These are phyloP conservation scores for Nephelium lappaceum DNA, from an alignment of 345 rosid genomes.

Conservation along the genomic window DNA sequence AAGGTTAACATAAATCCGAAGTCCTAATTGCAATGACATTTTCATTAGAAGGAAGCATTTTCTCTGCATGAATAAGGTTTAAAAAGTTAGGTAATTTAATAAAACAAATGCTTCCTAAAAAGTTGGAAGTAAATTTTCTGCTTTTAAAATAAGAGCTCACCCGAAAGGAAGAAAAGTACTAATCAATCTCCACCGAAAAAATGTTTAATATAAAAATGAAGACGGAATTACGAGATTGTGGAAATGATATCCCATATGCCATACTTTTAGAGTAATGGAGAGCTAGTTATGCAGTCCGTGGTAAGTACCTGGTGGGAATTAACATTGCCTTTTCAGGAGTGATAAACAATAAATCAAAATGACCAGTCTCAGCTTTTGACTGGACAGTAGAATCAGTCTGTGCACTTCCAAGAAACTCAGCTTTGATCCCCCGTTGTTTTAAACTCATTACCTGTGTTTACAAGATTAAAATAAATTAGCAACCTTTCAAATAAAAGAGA, in stretches of 20 bases:
- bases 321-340: conserved; percentile 53
- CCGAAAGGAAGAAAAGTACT: background rate
- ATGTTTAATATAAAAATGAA: background rate
- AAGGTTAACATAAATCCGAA: background rate
- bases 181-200: background rate
- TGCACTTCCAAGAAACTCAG: conserved; percentile 50
- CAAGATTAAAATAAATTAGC: background rate
- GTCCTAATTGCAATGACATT: background rate
- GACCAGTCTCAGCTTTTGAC: conserved; percentile 40
- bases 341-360: conserved; percentile 41
- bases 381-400: conserved; percentile 45
- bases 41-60: background rate
- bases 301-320: conserved; percentile 38
- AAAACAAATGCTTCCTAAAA: background rate
- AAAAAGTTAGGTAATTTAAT: background rate
- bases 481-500: no score
- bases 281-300: background rate
- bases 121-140: background rate
- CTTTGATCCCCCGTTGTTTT: conserved; percentile 45
- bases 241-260: background rate
- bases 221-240: background rate
- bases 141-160: background rate
- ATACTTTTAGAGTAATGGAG: background rate
- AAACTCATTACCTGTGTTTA: conserved; percentile 42
- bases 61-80: background rate